Conservation (phyloP, 495 filamentous ascomycete genomes). For the Terfezia claveryi region DNA sequence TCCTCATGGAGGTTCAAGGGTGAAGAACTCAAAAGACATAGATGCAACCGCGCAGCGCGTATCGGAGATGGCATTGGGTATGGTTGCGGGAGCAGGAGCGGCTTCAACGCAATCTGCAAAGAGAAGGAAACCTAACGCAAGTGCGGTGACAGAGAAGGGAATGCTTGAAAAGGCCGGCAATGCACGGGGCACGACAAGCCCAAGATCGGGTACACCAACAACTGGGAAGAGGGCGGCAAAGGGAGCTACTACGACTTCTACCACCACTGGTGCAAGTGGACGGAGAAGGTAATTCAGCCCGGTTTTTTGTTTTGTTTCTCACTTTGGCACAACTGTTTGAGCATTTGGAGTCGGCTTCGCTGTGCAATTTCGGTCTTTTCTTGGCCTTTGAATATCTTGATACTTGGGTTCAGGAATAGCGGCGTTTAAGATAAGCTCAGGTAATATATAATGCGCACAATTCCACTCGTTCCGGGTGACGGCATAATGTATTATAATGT, state of each 20-base stretch:
- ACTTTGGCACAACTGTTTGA: too few relatives aligned
- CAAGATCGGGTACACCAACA: not conserved
- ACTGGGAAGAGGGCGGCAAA: not conserved
- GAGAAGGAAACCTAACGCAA: not conserved
- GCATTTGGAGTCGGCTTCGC: too few relatives aligned
- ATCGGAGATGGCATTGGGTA: not conserved
- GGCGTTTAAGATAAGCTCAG: too few relatives aligned
- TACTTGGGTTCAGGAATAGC: too few relatives aligned
- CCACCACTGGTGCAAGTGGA: not conserved
- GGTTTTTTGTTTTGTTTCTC: not conserved
- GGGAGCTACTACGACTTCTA: not conserved
- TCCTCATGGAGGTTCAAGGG: constrained; percentile 31
- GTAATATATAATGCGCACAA: too few relatives aligned
- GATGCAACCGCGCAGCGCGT: constrained; percentile 19
- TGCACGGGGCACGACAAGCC: not conserved
- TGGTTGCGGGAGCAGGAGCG: not conserved
- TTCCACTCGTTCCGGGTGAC: too few relatives aligned
- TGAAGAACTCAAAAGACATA: constrained; percentile 33
- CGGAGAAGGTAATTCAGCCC: not conserved
- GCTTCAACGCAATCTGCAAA: not conserved
- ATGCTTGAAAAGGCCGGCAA: not conserved
- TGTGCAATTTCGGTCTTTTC: too few relatives aligned
- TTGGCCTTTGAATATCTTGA: too few relatives aligned
- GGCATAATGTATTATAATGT: too few relatives aligned
- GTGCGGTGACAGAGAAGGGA: not conserved